These are phyloP conservation scores for Lupinus albus DNA, from an alignment of 306 rosid genomes.

Conservation along the genomic window DNA sequence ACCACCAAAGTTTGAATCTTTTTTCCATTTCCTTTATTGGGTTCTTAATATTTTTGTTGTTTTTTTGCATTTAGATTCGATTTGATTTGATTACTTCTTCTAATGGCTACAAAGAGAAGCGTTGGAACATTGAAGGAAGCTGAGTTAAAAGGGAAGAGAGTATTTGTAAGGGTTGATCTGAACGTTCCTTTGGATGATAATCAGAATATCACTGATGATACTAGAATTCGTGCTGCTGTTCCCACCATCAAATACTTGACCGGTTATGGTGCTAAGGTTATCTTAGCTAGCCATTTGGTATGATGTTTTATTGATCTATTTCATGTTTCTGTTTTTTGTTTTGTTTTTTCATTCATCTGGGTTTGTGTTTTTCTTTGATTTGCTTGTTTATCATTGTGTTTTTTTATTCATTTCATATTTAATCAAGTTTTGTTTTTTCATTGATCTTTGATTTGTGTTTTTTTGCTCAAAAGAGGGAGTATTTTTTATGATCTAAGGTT, in stretches of 20 bases:
- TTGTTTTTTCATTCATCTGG: constrained; percentile 13
- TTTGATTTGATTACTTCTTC: neutral
- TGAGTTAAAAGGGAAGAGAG: constrained; percentile 91
- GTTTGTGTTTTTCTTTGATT: constrained; percentile 8
- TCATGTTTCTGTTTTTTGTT: neutral
- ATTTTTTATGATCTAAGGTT: neutral
- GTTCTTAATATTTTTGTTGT: constrained; percentile 14
- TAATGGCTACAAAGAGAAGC: constrained; percentile 88
- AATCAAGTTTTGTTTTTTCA: neutral
- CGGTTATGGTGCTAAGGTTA: constrained; percentile 74
- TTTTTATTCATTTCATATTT: no score
- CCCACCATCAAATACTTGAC: constrained; percentile 82
- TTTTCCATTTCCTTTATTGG: neutral
- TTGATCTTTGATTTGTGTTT: constrained; percentile 12
- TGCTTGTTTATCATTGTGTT: no score
- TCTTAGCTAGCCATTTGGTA: constrained; percentile 79
- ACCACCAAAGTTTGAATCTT: neutral
- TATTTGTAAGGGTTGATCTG: constrained; percentile 89
- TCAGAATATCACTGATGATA: constrained; percentile 83
- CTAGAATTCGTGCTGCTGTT: constrained; percentile 84
- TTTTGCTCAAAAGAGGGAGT: neutral
- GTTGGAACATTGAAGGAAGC: constrained; percentile 78
- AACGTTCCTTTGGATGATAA: constrained; percentile 91
- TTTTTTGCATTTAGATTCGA: neutral
- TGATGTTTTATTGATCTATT: neutral